A percentile compares a stretch with the other conserved stretches of the same genome.
Conservation (phyloP, 805 yeast genomes). For the Lachancea sp. region DNA sequence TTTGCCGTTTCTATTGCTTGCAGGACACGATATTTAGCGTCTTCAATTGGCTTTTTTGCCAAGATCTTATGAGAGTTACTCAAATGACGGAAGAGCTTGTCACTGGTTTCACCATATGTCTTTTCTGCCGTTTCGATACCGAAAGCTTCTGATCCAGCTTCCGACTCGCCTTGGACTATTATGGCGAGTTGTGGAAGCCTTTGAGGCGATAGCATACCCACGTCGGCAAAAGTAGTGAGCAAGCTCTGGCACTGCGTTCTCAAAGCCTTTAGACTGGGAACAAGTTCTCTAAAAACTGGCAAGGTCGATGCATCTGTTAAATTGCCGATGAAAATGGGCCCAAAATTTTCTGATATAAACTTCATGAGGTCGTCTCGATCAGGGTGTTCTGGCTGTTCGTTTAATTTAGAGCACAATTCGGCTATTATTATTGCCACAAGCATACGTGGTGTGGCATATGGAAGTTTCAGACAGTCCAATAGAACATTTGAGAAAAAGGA, state of each 20-base stretch:
- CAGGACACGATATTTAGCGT: constrained; percentile 61
- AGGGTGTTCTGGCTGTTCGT: constrained; percentile 8
- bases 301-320: constrained; percentile 31
- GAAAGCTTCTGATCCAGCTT: constrained; percentile 92
- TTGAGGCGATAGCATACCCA: constrained; percentile 62
- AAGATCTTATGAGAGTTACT: constrained; percentile 65
- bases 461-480: constrained; percentile 43
- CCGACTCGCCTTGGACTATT: constrained; percentile 87
- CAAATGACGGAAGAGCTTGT: constrained; percentile 55
- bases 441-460: constrained; percentile 77
- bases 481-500: constrained; percentile 36
- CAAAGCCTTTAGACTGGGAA: constrained; percentile 76
- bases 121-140: constrained; percentile 70
- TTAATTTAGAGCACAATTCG: constrained; percentile 46
- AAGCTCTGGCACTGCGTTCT: constrained; percentile 84
- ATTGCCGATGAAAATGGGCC: constrained; percentile 35
- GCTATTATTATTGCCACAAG: constrained; percentile 62
- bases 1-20: constrained; percentile 66
- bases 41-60: constrained; percentile 68
- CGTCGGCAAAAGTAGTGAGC: constrained; percentile 67
- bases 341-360: constrained; percentile 27
- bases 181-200: constrained; percentile 80
- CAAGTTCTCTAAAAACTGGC: constrained; percentile 66
- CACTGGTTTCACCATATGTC: constrained; percentile 56
- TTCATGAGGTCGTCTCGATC: constrained; percentile 22